Evolutionary conservation across 208 protist genomes (phyloP).

Genomic region (Acanthamoeba castellanii): DNA sequence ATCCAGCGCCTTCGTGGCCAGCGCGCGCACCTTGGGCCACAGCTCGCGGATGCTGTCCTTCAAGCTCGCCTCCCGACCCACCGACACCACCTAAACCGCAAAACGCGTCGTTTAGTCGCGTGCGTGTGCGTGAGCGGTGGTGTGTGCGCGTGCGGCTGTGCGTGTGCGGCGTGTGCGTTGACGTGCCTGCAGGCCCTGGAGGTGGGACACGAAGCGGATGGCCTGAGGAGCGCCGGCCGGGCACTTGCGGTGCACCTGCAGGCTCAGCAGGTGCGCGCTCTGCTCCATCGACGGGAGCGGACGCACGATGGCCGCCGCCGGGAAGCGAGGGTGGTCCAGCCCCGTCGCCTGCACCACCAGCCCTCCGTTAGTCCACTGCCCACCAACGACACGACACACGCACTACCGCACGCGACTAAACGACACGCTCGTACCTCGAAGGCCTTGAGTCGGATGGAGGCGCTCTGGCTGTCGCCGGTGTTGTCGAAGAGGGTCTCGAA

Average conservation of each 20-base stretch:
- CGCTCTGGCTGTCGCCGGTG: neutral
- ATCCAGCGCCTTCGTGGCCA: neutral
- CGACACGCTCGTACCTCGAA: neutral
- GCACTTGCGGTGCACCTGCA: conserved; percentile 6
- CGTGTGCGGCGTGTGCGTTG: too few species aligned
- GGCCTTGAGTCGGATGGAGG: neutral
- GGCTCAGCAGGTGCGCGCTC: neutral
- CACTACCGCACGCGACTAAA: too few species aligned
- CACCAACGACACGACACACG: neutral
- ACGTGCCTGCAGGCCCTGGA: neutral
- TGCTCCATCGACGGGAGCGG: neutral
- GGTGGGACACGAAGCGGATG: neutral
- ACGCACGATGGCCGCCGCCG: neutral
- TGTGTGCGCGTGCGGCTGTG: too few species aligned
- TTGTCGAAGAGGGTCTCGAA: neutral
- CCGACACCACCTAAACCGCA: neutral
- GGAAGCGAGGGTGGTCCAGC: neutral
- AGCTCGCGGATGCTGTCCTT: neutral
- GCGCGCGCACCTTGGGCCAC: neutral
- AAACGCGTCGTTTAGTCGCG: too few species aligned
- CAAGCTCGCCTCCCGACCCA: neutral
- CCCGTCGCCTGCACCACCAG: neutral
- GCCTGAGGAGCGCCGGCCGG: neutral
- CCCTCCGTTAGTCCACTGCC: too few species aligned
- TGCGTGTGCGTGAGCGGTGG: too few species aligned